Conservation (phyloP, 768 basidiomycete genomes). For the Boletus rubroflammeus region DNA sequence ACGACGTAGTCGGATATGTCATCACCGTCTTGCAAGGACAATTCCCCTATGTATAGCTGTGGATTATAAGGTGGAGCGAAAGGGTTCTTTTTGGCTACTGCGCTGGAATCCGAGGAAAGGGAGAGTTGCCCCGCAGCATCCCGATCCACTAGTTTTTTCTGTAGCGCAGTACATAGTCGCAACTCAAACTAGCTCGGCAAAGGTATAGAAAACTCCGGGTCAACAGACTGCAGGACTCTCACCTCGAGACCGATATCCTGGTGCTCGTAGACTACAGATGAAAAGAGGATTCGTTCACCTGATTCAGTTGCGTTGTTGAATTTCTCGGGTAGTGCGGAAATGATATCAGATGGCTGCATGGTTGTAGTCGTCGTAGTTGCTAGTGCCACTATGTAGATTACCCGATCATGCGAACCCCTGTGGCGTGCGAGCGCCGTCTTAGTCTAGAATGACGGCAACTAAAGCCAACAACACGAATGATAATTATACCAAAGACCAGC, state of each 20-base stretch:
- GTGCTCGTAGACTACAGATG: constrained; percentile 63
- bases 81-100: constrained; percentile 48
- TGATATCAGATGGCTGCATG: constrained; percentile 43
- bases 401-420: neutral
- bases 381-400: too few relatives aligned
- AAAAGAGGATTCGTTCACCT: constrained; percentile 74
- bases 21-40: constrained; percentile 48
- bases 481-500: neutral
- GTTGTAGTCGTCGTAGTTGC: neutral
- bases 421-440: constrained; percentile 14
- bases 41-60: constrained; percentile 71
- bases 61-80: constrained; percentile 85
- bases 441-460: neutral
- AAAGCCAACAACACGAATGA: neutral
- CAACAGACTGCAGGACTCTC: constrained; percentile 5
- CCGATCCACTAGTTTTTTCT: constrained; percentile 64
- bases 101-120: constrained; percentile 22
- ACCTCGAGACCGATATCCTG: constrained; percentile 66
- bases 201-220: neutral
- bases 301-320: constrained; percentile 57
- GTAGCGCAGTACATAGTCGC: constrained; percentile 78
- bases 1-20: constrained; percentile 59
- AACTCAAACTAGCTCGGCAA: constrained; percentile 68
- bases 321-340: constrained; percentile 48
- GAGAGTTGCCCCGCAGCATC: constrained; percentile 39